Evolutionary conservation across 495 filamentous ascomycete species (phyloP), one percentile per base, ranked within the genome.

Genomic region (Stereocaulon alpinum): DNA sequence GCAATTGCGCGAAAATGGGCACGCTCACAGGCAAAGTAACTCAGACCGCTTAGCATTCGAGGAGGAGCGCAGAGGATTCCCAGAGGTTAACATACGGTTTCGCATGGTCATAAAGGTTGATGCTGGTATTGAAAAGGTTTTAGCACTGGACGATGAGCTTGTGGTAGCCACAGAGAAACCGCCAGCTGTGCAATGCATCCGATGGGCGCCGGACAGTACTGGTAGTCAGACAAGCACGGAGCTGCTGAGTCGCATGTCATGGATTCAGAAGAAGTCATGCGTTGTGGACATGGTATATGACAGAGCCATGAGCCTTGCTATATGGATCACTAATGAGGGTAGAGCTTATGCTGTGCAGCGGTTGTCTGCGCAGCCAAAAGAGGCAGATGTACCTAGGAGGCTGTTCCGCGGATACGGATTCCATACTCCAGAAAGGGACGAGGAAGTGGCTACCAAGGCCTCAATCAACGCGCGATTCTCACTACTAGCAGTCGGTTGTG

Each of bases 71-170:
- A 83, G 80, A 56, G 88, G 87, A 2, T 85, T 96, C 20, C 80
- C 81, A 45, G 92, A 97, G 69, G 82, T 93, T 49, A 96, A 83
- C 61, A 77, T 97, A 47, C 83, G 89, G 20, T 97, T 99, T 73
- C 80, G 93, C 54, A 96, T 96, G 89, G 91, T 94, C 24, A 96
- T 99, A 59, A 94, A 94, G 72, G 88, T 99, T 22, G 93, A 99
- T 70, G 94, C 94, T 10, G 94, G 94, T 2, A 96, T 99, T 62
- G 83, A 83, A 34, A 81, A 78, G 63, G 89, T 86, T n/a, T 71
- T 97, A 50, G 92, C 94, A 3, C 77, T 97, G 41, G 94, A 97
- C 63, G 87, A 93, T 37, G 94, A 96, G 71, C 77, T 99, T 34
- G 79, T 99, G 41, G 91, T 99, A 43, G 90, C 93, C 10, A 99